Percentiles rank a stretch among this genome's conserved stretches.
Conservation (phyloP, 1,284 basidiomycete genomes). For the Anthracocystis walkeri region DNA sequence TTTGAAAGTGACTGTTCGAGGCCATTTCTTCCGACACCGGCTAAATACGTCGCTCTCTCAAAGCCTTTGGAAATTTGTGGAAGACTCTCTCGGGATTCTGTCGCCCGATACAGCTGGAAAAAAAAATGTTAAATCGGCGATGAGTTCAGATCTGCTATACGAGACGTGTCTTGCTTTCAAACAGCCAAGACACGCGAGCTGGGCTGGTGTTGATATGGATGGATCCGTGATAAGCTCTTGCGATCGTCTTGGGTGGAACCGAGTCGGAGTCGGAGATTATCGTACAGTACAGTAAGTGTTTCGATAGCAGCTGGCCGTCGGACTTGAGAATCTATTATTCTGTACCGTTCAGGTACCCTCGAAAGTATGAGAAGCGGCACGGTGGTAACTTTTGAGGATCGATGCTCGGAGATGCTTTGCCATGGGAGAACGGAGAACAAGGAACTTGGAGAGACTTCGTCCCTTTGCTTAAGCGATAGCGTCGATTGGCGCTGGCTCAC, state of each 20-base stretch:
- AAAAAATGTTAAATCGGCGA: constrained; percentile 12
- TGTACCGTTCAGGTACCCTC: neutral
- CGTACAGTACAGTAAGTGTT: too few species aligned
- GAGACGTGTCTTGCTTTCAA: constrained; percentile 11
- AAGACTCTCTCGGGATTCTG: constrained; percentile 7
- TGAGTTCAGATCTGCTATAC: neutral
- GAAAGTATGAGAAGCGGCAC: neutral
- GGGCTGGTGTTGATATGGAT: neutral
- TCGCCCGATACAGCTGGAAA: constrained; percentile 15
- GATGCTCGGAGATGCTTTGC: too few species aligned
- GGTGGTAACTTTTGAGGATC: too few species aligned
- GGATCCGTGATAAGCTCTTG: constrained; percentile 1
- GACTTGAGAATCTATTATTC: neutral
- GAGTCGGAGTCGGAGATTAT: constrained; percentile 8
- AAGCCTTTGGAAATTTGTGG: constrained; percentile 30
- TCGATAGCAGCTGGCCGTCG: neutral
- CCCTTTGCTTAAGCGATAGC: too few species aligned
- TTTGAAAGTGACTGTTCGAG: neutral
- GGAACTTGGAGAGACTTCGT: too few species aligned
- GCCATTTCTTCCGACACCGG: too few species aligned
- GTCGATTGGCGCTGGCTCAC: too few species aligned
- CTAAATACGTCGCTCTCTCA: neutral
- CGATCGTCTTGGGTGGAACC: constrained; percentile 1
- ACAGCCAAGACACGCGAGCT: neutral
- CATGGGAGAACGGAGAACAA: too few species aligned